These are phyloP conservation scores for Zygosaccharomyces siamensis DNA, from an alignment of 805 yeast genomes.

Conservation along the genomic window DNA sequence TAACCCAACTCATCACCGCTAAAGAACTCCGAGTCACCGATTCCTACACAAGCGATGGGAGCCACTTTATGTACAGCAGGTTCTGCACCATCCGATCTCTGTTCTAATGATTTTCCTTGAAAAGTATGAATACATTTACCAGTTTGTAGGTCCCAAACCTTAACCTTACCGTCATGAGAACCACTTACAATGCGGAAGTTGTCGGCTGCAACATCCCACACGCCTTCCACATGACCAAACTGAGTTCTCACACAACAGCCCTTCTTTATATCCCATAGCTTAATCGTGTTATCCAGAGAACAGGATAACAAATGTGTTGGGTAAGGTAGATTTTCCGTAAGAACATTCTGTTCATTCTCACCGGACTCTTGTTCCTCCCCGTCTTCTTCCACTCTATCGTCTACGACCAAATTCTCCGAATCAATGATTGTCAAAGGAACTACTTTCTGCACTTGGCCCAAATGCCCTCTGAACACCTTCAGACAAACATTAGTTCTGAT, in stretches of 20 bases:
- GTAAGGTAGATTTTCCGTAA: conserved; percentile 35
- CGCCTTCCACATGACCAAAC: conserved; percentile 97
- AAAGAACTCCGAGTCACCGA: conserved; percentile 84
- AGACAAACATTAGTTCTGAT: conserved; percentile 73
- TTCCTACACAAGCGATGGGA: conserved; percentile 60
- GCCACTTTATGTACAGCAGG: conserved; percentile 17
- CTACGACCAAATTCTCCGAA: conserved; percentile 46
- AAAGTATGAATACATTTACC: conserved; percentile 94
- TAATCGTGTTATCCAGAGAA: conserved; percentile 87
- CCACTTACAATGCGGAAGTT: conserved; percentile 92
- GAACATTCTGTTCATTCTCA: conserved; percentile 17
- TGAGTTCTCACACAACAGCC: conserved; percentile 90
- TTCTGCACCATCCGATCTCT: background rate
- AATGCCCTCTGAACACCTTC: conserved; percentile 77
- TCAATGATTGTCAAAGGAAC: conserved; percentile 78
- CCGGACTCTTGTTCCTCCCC: conserved; percentile 13
- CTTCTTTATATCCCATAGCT: conserved; percentile 82
- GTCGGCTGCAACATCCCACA: conserved; percentile 95
- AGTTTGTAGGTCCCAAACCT: conserved; percentile 93
- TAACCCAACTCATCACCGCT: conserved; percentile 87
- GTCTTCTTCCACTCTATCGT: conserved; percentile 27
- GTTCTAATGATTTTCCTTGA: conserved; percentile 44
- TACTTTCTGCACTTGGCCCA: conserved; percentile 91
- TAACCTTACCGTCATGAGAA: conserved; percentile 85
- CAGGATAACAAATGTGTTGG: conserved; percentile 86